Evolutionary conservation across 2,329 filamentous ascomycete species (phyloP).

Genomic region (Chaetomiaceae sp.): DNA sequence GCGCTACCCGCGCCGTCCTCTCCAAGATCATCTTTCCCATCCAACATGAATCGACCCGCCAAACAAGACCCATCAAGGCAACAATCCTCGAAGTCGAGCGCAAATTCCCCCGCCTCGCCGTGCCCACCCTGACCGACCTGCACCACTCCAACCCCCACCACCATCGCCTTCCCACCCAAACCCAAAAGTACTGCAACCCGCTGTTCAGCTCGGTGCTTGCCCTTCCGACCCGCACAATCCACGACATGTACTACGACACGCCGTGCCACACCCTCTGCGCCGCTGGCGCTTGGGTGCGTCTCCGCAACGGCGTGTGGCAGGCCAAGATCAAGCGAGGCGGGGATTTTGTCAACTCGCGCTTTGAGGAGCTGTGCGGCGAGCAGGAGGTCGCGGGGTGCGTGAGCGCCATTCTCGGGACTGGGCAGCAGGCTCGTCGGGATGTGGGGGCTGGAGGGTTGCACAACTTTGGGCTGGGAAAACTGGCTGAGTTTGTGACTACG

Average conservation of each 20-base stretch:
- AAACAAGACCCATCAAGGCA: not conserved
- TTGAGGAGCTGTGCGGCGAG: slow-evolving; percentile 5
- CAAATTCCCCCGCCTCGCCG: slow-evolving; percentile 15
- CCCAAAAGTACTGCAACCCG: not conserved
- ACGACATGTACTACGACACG: slow-evolving; percentile 19
- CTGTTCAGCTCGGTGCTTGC: slow-evolving; percentile 3
- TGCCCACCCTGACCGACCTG: slow-evolving; percentile 2
- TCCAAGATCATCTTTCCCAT: not conserved
- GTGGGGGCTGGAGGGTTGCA: not conserved
- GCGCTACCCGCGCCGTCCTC: slow-evolving; percentile 2
- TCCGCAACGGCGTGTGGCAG: slow-evolving; percentile 14
- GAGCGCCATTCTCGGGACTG: not conserved
- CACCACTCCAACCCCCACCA: not conserved
- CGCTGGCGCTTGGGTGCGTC: slow-evolving; percentile 10
- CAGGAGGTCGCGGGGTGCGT: not conserved
- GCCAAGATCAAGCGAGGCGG: slow-evolving; percentile 11
- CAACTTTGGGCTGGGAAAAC: slow-evolving; percentile 12
- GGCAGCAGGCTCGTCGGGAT: not conserved
- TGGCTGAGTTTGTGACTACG: slow-evolving; percentile 15
- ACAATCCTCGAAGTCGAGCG: slow-evolving; percentile 17
- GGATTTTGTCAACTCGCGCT: slow-evolving; percentile 7
- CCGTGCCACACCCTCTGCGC: not conserved
- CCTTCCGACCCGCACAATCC: slow-evolving; percentile 7
- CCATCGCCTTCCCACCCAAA: not conserved
- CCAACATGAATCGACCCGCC: not conserved